Evolutionary conservation across 2,329 filamentous ascomycete genomes (phyloP).

Genomic region (Elsinoe perseae): DNA sequence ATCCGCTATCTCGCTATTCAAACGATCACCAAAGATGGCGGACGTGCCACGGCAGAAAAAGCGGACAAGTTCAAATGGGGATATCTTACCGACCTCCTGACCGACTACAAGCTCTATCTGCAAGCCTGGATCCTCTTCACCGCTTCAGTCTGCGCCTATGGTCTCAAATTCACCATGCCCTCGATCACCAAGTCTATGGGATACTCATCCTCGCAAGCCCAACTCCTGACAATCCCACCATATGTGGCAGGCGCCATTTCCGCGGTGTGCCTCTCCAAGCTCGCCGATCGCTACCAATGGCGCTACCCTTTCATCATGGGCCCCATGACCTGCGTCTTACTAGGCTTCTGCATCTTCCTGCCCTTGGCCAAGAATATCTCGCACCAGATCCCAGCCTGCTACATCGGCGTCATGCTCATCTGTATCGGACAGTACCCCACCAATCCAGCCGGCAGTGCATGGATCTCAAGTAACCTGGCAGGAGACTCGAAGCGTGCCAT

Average conservation of each 20-base stretch:
- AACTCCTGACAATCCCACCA: constrained; percentile 26
- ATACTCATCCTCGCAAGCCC: constrained; percentile 21
- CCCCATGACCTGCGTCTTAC: constrained; percentile 18
- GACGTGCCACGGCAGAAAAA: constrained; percentile 18
- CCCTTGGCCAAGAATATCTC: constrained; percentile 17
- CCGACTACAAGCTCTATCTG: constrained; percentile 24
- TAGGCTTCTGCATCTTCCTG: constrained; percentile 22
- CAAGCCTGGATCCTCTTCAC: constrained; percentile 23
- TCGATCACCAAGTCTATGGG: constrained; percentile 42
- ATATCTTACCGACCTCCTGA: constrained; percentile 22
- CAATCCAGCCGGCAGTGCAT: constrained; percentile 25
- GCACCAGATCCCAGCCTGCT: constrained; percentile 17
- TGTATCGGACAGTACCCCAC: constrained; percentile 28
- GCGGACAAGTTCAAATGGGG: constrained; percentile 23
- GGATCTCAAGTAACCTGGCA: constrained; percentile 29
- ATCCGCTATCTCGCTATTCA: constrained; percentile 20
- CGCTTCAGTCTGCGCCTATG: constrained; percentile 26
- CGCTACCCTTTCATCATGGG: constrained; percentile 52
- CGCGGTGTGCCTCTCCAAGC: constrained; percentile 24
- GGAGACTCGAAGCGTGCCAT: constrained; percentile 32
- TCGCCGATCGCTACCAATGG: constrained; percentile 33
- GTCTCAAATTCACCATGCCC: constrained; percentile 32
- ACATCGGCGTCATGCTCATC: constrained; percentile 26
- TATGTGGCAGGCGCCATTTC: constrained; percentile 29
- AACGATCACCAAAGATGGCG: constrained; percentile 21